These are phyloP conservation scores for Hypholoma fasciculare DNA, from an alignment of 768 basidiomycete genomes.

Conservation along the genomic window DNA sequence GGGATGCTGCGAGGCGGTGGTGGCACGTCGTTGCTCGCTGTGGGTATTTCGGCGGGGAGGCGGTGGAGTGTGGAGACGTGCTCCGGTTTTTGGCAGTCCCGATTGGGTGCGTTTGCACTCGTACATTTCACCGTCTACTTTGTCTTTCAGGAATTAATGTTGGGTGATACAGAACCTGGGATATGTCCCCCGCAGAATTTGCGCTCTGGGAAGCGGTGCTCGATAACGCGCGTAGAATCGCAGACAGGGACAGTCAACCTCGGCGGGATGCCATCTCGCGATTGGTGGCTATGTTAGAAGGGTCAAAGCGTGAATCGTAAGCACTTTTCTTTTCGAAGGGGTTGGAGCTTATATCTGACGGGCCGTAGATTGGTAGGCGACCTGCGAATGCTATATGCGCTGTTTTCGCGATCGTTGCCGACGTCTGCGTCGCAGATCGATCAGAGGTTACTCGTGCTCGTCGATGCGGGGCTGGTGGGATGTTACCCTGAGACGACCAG, in stretches of 20 bases:
- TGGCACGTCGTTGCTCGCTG: slow-evolving; percentile 47
- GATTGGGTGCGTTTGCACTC: slow-evolving; percentile 36
- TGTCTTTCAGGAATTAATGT: neutral
- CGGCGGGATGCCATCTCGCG: slow-evolving; percentile 23
- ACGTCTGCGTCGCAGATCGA: neutral
- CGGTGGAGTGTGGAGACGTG: slow-evolving; percentile 38
- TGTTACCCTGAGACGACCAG: neutral
- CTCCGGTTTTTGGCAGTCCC: slow-evolving; percentile 48
- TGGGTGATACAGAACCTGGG: slow-evolving; percentile 40
- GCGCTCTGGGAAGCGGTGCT: slow-evolving; percentile 43
- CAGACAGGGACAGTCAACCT: slow-evolving; percentile 8
- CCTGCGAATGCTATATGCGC: slow-evolving; percentile 4
- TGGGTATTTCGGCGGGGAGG: slow-evolving; percentile 18
- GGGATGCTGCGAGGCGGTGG: slow-evolving; percentile 40
- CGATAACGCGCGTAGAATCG: slow-evolving; percentile 26
- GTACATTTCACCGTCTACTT: neutral
- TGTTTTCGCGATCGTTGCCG: slow-evolving; percentile 11
- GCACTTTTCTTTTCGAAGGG: neutral
- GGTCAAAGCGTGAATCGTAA: slow-evolving; percentile 15
- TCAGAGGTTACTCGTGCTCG: neutral
- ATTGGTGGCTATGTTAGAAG: slow-evolving; percentile 26
- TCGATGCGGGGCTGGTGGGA: neutral
- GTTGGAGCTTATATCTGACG: neutral
- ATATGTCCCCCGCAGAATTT: slow-evolving; percentile 39
- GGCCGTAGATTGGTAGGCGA: slow-evolving; percentile 10